These are phyloP conservation scores for Tulasnella sp. DNA, from an alignment of 768 basidiomycete species.

Conservation along the genomic window DNA sequence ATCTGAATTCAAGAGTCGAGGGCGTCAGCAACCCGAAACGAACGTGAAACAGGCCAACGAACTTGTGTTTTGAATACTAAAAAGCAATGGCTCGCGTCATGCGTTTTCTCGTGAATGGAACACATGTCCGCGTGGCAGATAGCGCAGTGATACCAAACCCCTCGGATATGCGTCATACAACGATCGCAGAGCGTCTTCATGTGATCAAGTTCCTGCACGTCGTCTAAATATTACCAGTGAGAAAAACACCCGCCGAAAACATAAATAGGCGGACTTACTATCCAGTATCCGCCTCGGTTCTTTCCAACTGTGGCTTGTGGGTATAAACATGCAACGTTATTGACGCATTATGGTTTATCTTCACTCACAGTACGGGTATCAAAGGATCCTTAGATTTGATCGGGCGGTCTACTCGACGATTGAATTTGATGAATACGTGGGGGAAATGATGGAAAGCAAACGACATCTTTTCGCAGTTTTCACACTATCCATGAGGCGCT, in stretches of 20 bases:
- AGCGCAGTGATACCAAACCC: conserved; percentile 84
- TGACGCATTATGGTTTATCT: too few species aligned
- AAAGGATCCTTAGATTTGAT: conserved; percentile 46
- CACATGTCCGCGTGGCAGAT: conserved; percentile 86
- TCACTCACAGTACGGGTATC: conserved; percentile 56
- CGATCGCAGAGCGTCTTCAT: conserved; percentile 71
- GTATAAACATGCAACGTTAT: too few species aligned
- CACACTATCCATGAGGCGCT: conserved; percentile 43
- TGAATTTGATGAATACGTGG: conserved; percentile 84
- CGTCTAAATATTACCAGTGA: background rate
- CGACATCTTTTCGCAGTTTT: conserved; percentile 65
- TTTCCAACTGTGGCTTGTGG: background rate
- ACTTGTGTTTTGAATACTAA: conserved; percentile 80
- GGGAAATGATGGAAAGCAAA: conserved; percentile 74
- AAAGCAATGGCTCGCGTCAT: conserved; percentile 74
- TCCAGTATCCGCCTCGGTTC: background rate
- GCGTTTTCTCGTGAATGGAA: conserved; percentile 68
- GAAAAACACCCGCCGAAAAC: background rate
- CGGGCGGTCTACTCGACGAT: conserved; percentile 59
- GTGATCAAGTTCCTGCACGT: background rate
- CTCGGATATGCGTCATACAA: conserved; percentile 71
- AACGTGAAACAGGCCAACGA: background rate
- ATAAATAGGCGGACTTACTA: background rate
- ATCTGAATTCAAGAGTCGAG: too few species aligned
- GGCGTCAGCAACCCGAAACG: background rate